A percentile compares a stretch with the other conserved stretches of the same genome.
These are phyloP conservation scores for Acidomyces sp. DNA, from an alignment of 495 filamentous ascomycete genomes.

Conservation along the genomic window DNA sequence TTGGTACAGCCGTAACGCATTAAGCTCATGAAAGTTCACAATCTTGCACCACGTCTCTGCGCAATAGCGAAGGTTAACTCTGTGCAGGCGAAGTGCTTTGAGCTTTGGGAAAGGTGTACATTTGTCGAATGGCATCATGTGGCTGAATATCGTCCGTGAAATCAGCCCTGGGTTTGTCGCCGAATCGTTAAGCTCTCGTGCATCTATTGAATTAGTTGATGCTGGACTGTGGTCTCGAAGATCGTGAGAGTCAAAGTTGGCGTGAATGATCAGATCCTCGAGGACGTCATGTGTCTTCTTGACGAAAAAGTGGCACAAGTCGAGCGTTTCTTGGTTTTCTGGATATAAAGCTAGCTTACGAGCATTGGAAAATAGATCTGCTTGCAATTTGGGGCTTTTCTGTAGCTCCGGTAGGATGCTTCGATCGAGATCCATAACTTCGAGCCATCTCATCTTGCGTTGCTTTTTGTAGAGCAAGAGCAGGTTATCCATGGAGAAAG, in stretches of 20 bases:
- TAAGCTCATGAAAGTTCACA: constrained; percentile 25
- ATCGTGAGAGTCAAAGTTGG: constrained; percentile 23
- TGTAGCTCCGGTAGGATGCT: constrained; percentile 22
- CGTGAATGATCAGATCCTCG: constrained; percentile 28
- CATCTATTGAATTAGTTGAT: constrained; percentile 9
- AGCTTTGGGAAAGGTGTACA: constrained; percentile 26
- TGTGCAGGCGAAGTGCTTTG: constrained; percentile 22
- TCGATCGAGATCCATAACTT: constrained; percentile 27
- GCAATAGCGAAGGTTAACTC: constrained; percentile 27
- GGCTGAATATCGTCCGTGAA: constrained; percentile 25
- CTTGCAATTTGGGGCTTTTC: constrained; percentile 23
- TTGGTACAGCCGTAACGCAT: constrained; percentile 21
- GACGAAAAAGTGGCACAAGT: constrained; percentile 23
- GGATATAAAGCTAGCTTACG: constrained; percentile 28
- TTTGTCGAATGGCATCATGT: constrained; percentile 28
- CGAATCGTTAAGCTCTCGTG: constrained; percentile 28
- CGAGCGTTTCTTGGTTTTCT: constrained; percentile 23
- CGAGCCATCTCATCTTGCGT: constrained; percentile 29
- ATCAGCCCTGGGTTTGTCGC: constrained; percentile 28
- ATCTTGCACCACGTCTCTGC: constrained; percentile 29
- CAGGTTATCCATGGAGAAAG: constrained; percentile 29
- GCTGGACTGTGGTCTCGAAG: constrained; percentile 2
- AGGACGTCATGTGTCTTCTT: constrained; percentile 20
- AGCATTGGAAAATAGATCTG: constrained; percentile 21
- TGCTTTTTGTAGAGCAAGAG: constrained; percentile 29